Evolutionary conservation across 495 filamentous ascomycete genomes (phyloP).

Genomic region (Xanthoparmelia taractica): DNA sequence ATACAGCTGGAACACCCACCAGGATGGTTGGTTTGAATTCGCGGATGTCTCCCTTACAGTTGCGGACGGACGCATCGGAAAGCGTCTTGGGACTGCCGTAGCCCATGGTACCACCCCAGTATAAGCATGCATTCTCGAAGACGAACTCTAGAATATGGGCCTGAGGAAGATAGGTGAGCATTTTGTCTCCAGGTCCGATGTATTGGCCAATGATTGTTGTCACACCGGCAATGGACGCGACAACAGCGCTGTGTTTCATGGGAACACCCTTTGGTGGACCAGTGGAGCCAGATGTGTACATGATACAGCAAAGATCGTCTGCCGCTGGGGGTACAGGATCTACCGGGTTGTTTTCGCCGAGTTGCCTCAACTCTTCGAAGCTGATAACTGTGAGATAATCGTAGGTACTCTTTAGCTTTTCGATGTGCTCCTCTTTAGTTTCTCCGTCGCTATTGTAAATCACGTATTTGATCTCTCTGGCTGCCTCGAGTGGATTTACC

Average conservation of each 20-base stretch:
- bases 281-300: conserved; percentile 99
- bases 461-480: conserved; percentile 67
- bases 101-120: conserved; percentile 95
- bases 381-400: conserved; percentile 64
- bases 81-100: conserved; percentile 93
- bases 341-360: conserved; percentile 73
- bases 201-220: conserved; percentile 76
- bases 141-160: conserved; percentile 97
- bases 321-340: conserved; percentile 73
- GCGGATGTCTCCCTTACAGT: conserved; percentile 91
- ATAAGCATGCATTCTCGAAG: conserved; percentile 86
- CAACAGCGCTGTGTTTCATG: conserved; percentile 78
- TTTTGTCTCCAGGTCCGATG: conserved; percentile 74
- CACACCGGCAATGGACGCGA: conserved; percentile 85
- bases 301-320: conserved; percentile 93
- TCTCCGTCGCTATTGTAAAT: conserved; percentile 83
- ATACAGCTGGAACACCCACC: conserved; percentile 92
- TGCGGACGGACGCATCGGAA: conserved; percentile 80
- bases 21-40: conserved; percentile 89
- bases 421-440: conserved; percentile 68
- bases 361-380: conserved; percentile 76
- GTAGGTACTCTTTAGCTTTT: conserved; percentile 66
- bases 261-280: conserved; percentile 94
- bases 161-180: conserved; percentile 87
- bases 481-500: conserved; percentile 70